phyloP scores from a whole-genome alignment of 2,329 filamentous ascomycete species.

The Phyllachora maydis region DNA sequence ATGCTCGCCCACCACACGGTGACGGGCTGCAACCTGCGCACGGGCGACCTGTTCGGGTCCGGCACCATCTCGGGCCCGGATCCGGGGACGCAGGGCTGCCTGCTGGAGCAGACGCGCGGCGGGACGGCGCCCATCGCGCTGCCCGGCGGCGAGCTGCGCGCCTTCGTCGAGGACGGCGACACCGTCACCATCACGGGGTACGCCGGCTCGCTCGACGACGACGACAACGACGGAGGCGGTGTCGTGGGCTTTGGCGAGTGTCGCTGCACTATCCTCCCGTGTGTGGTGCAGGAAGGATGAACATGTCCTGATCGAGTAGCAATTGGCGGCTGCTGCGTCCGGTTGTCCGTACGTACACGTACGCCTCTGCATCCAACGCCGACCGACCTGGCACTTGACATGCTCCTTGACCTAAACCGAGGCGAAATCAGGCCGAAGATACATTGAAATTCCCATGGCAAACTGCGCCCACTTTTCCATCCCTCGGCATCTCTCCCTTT shows the following conservation, averaged over 20 bases:
- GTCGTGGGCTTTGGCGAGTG: conserved; percentile 63
- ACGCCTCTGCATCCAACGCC: too few species aligned
- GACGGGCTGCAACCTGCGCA: conserved; percentile 52
- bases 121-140: conserved; percentile 45
- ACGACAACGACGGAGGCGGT: too few species aligned
- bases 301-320: neutral
- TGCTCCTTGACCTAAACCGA: too few species aligned
- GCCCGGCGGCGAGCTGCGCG: conserved; percentile 42
- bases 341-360: too few species aligned
- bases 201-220: conserved; percentile 37
- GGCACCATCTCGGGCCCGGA: conserved; percentile 54
- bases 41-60: conserved; percentile 56
- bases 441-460: too few species aligned
- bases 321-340: neutral
- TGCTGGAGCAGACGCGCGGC: conserved; percentile 51
- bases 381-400: too few species aligned
- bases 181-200: conserved; percentile 44
- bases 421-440: too few species aligned
- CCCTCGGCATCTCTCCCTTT: too few species aligned
- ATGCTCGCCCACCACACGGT: conserved; percentile 67
- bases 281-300: too few species aligned
- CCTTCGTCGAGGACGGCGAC: conserved; percentile 58
- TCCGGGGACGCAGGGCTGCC: conserved; percentile 41
- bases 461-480: too few species aligned
- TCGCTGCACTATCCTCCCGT: too few species aligned